A percentile compares a stretch with the other conserved stretches of the same genome.
phyloP scores from a whole-genome alignment of 2,329 filamentous ascomycete genomes.

The Ophiostoma tasmaniense region DNA sequence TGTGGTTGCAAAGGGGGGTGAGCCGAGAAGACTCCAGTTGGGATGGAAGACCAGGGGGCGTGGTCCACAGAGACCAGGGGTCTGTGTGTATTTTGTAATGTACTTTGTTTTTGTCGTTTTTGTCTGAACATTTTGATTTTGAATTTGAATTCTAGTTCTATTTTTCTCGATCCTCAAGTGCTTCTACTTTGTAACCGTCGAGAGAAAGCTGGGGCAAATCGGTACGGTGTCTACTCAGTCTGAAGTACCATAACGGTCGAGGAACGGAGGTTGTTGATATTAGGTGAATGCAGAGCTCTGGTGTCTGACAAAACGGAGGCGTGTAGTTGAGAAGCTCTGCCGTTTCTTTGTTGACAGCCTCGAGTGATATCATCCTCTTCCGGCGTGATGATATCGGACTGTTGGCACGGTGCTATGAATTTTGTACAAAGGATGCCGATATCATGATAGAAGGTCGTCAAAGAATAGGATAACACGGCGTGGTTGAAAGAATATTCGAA shows the following conservation, averaged over 20 bases:
- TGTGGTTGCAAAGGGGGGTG: constrained; percentile 3
- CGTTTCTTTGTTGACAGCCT: background rate
- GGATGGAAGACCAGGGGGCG: constrained; percentile 10
- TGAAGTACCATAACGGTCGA: background rate
- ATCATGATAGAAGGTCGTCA: background rate
- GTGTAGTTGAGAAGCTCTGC: background rate
- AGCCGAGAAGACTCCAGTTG: constrained; percentile 2
- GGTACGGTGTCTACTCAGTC: no score
- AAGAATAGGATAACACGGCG: background rate
- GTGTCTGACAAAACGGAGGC: background rate
- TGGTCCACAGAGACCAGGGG: constrained; percentile 10
- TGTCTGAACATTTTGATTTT: background rate
- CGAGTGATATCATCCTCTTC: background rate
- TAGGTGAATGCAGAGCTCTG: no score
- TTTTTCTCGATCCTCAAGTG: no score
- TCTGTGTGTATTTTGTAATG: background rate
- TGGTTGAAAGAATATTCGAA: background rate
- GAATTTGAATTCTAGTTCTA: background rate
- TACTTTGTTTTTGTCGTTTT: background rate
- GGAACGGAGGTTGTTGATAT: background rate
- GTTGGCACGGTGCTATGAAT: background rate
- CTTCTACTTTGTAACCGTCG: no score
- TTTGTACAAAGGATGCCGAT: background rate
- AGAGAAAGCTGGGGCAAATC: no score
- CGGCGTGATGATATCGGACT: background rate